phyloP scores from a whole-genome alignment of 768 basidiomycete genomes.

The Multifurca ochricompacta region DNA sequence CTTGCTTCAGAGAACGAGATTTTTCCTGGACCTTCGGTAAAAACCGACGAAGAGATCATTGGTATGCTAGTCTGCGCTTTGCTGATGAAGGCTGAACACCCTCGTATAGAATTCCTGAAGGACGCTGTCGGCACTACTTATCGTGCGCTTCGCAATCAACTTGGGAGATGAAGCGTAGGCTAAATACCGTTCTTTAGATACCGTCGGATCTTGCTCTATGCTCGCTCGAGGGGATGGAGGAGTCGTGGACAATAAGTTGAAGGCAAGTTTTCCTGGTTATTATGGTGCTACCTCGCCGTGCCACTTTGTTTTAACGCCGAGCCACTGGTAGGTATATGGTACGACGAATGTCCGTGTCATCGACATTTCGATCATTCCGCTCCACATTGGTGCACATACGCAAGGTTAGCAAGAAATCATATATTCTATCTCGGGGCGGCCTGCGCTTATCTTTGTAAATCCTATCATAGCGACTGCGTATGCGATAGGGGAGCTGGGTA shows the following conservation, averaged over 20 bases:
- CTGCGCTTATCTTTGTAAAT: not conserved
- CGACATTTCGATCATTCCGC: conserved; percentile 27
- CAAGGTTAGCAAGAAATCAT: conserved; percentile 6
- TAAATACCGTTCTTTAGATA: conserved; percentile 1
- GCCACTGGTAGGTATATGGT: conserved; percentile 27
- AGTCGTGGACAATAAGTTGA: conserved; percentile 18
- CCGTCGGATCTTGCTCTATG: conserved; percentile 16
- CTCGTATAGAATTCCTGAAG: not conserved
- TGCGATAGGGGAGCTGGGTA: conserved; percentile 18
- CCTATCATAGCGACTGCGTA: conserved; percentile 12
- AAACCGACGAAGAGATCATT: conserved; percentile 16
- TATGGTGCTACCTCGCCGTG: not conserved
- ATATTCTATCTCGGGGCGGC: not conserved
- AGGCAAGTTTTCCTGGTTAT: conserved; percentile 1
- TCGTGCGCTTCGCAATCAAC: not conserved
- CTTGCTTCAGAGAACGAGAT: conserved; percentile 7
- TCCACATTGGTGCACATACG: conserved; percentile 24
- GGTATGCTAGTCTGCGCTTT: not conserved
- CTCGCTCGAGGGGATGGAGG: conserved; percentile 17
- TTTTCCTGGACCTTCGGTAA: conserved; percentile 10
- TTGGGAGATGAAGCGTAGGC: too few relatives aligned
- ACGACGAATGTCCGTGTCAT: conserved; percentile 28
- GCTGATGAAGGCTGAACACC: not conserved
- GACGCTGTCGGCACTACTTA: not conserved
- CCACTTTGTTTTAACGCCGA: too few relatives aligned